Percentiles rank a stretch among this genome's conserved stretches.
Conservation (phyloP, 2,329 filamentous ascomycete species). For the Aspergillaceae sp. region DNA sequence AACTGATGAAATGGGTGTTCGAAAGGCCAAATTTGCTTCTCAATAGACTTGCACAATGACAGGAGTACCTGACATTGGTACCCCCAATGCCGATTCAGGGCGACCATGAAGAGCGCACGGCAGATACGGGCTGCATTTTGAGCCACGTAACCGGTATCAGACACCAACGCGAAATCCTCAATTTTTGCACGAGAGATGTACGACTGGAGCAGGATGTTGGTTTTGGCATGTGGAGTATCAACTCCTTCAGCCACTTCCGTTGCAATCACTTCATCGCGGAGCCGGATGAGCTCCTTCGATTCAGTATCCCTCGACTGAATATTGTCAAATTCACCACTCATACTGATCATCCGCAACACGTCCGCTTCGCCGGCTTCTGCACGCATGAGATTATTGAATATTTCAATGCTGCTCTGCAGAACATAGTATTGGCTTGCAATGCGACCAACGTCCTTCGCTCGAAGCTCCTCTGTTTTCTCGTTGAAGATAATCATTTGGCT, state of each 20-base stretch:
- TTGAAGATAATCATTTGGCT: slow-evolving; percentile 99
- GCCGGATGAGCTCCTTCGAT: slow-evolving; percentile 69
- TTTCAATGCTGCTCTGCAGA: slow-evolving; percentile 81
- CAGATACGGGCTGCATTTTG: slow-evolving; percentile 95
- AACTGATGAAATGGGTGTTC: slow-evolving; percentile 95
- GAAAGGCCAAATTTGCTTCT: slow-evolving; percentile 90
- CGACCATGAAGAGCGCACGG: slow-evolving; percentile 92
- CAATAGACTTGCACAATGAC: slow-evolving; percentile 91
- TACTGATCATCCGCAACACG: slow-evolving; percentile 89
- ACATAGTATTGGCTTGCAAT: slow-evolving; percentile 98
- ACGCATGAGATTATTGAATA: slow-evolving; percentile 94
- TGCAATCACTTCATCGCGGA: slow-evolving; percentile 62
- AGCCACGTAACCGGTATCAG: slow-evolving; percentile 88
- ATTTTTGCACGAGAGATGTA: slow-evolving; percentile 83
- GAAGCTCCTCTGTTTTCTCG: slow-evolving; percentile 82
- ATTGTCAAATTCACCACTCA: slow-evolving; percentile 97
- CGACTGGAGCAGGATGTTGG: slow-evolving; percentile 87
- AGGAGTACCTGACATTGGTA: slow-evolving; percentile 87
- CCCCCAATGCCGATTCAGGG: slow-evolving; percentile 88
- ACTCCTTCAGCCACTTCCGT: slow-evolving; percentile 68
- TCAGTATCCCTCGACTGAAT: slow-evolving; percentile 88
- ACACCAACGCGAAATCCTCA: slow-evolving; percentile 88
- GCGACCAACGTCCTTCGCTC: slow-evolving; percentile 87
- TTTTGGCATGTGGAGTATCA: slow-evolving; percentile 72
- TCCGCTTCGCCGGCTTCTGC: slow-evolving; percentile 81